Evolutionary conservation across 768 basidiomycete genomes (phyloP), one percentile per base, ranked within the genome.

Genomic region (Podaxis mareebaensis): DNA sequence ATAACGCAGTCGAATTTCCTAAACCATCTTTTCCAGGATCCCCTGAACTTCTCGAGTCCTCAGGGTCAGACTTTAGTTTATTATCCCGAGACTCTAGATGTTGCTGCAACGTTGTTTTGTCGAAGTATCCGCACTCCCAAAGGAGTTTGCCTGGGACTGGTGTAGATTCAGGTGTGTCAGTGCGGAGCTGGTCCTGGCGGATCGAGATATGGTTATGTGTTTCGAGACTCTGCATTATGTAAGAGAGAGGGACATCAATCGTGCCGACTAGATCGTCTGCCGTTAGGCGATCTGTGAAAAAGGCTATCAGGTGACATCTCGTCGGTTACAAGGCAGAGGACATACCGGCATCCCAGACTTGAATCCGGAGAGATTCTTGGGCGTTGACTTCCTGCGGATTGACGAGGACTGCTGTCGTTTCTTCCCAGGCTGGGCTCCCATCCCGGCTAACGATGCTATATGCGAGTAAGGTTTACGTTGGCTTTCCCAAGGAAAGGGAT

Each of bases 311-410:
- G 42, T 59, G 53, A 11, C 15, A n/a, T 28, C 22, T 7, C 39
- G 20, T 12, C 53, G 17, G n/a, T 30, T 39, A n/a, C 3, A 20
- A 20, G 4, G 11, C 49, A 22, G 15, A 42, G 39, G 20, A 24
- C 75, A 30, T 48, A 78, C 90, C 89, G 8, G 85, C 87, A 69
- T 92, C 91, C 89, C 89, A 91, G 2, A 91, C 73, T 77, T 90
- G 89, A 22, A 87, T 72, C 22, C 80, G 79, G 20, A 91, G 73
- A 58, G 78, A 78, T 73, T 93, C 92, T 62, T 87, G 81, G 0
- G 86, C 81, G 67, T 90, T 84, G 54, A 91, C 74, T 63, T 90
- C 89, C 51, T 88, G 81, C 44, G 83, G 79, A 5, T 85, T 85
- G 10, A 92, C 79, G 1, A 91, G 73, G 0, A 92, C 67, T 3